These are phyloP conservation scores for Geotrichum citri-aurantii DNA, from an alignment of 1,139 yeast species.

Conservation along the genomic window DNA sequence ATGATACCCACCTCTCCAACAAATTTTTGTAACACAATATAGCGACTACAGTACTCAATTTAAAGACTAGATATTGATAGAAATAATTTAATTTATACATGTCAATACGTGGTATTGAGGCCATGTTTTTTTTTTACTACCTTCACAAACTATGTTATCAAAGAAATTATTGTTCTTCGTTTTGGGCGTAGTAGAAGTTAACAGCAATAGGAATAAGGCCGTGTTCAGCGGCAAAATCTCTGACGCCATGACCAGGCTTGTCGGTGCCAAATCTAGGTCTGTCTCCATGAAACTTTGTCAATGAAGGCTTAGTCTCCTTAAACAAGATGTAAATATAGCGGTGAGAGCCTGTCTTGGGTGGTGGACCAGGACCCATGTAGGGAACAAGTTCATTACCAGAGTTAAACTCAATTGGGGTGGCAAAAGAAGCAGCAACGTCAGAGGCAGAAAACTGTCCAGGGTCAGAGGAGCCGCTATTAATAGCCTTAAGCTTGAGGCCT, in stretches of 20 bases:
- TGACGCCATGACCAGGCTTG: constrained; percentile 65
- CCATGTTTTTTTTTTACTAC: not conserved
- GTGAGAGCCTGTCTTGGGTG: constrained; percentile 74
- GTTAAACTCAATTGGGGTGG: constrained; percentile 30
- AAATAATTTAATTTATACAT: too few species aligned
- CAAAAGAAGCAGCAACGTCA: constrained; percentile 32
- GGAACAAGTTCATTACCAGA: constrained; percentile 37
- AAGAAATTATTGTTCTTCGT: constrained; percentile 41
- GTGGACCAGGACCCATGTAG: constrained; percentile 82
- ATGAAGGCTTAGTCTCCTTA: constrained; percentile 46
- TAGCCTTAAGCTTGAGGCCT: constrained; percentile 56
- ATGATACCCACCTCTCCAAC: too few species aligned
- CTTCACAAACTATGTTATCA: too few species aligned
- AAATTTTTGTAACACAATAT: not conserved
- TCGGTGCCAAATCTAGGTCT: constrained; percentile 87
- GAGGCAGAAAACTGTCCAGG: constrained; percentile 25
- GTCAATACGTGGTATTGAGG: too few species aligned
- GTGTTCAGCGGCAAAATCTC: constrained; percentile 66
- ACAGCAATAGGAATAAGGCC: constrained; percentile 62
- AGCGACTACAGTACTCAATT: not conserved
- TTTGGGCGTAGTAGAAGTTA: constrained; percentile 75
- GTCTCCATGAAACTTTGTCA: constrained; percentile 43
- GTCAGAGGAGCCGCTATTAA: constrained; percentile 39
- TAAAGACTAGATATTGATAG: too few species aligned
- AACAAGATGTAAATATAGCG: constrained; percentile 71